Base-by-base conservation (phyloP, 2,329 filamentous ascomycete species). In the Kalmusia sp. region DNA sequence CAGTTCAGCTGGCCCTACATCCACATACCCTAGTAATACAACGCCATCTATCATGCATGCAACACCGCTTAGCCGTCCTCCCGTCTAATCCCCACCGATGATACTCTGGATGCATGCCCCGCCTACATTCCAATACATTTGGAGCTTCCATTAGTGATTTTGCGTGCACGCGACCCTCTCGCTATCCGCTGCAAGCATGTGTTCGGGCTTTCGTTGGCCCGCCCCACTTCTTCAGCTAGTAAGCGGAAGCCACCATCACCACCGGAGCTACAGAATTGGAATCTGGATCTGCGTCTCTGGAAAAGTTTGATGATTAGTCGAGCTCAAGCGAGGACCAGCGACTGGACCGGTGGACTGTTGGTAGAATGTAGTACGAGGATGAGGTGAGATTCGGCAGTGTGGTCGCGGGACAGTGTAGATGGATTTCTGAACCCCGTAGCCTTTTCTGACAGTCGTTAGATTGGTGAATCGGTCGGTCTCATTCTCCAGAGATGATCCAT, bases 401-500 rank as follows among this genome's bases (percentile, higher is more conserved):
- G 21, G 15, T 34, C 19, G 43, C 19, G n/a, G 19, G 14, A 30
- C 41, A 34, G 34, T 24, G 28, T 19, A 34, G 28, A 7, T 11
- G 15, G 14, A 33, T 33, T n/a, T n/a, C n/a, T n/a, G n/a, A n/a
- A n/a, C n/a, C n/a, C n/a, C n/a, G 41, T 14, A 12, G 15, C 24
- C 30, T 31, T 22, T 47, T 49, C 30, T 47, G 52, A 39, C 25
- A 27, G 40, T 44, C 28, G 34, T 35, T 25, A 43, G 47, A 54
- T 46, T 12, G 21, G 14, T 43, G 6, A 22, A 22, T 22, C 5
- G 8, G 6, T 8, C 22, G 24, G 15, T 15, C 19, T 73, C 69
- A 72, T 22, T 61, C 62, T 40, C 66, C 64, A 22, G 59, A 51
- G 4, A 73, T 65, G 3, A 65, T 69, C 71, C 71, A 74, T 48